Percentiles rank a stretch among this genome's conserved stretches.
Conservation (phyloP, 2,329 filamentous ascomycete species). For the Coniella lustricola region DNA sequence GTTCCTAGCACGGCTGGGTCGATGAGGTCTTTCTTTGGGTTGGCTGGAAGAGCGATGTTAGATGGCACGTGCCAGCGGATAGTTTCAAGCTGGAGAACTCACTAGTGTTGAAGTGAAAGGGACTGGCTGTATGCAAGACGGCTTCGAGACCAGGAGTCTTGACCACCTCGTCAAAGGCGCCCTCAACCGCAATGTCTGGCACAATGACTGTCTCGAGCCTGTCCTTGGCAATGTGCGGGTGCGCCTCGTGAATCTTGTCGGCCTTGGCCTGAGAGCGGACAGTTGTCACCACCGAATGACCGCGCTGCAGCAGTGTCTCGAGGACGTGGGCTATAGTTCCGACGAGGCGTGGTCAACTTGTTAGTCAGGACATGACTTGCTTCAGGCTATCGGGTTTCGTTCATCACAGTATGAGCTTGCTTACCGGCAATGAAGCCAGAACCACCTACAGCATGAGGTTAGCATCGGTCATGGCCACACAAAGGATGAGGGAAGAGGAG, state of each 20-base stretch:
- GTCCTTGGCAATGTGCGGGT: conserved; percentile 34
- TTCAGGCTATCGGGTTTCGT: background rate
- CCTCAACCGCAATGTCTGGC: conserved; percentile 65
- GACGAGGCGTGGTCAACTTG: background rate
- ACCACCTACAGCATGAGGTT: conserved; percentile 30
- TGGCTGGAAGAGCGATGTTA: conserved; percentile 23
- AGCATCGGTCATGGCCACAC: background rate
- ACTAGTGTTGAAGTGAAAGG: conserved; percentile 49
- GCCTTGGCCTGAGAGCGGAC: conserved; percentile 50
- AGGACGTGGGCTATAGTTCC: conserved; percentile 43
- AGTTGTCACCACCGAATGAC: conserved; percentile 48
- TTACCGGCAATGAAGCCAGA: conserved; percentile 46
- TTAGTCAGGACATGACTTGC: background rate
- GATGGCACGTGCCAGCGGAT: background rate
- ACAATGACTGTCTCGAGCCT: conserved; percentile 54
- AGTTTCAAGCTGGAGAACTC: conserved; percentile 9
- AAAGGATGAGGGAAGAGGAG: background rate
- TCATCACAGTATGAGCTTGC: conserved; percentile 14
- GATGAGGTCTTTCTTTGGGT: conserved; percentile 46
- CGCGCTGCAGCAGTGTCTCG: conserved; percentile 43
- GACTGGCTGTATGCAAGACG: conserved; percentile 55
- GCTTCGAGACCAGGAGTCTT: conserved; percentile 43
- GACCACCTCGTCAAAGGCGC: conserved; percentile 64
- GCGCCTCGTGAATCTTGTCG: conserved; percentile 40
- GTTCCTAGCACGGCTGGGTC: conserved; percentile 53